Conservation (phyloP, 805 yeast genomes). For the Peterozyma xylosa region DNA sequence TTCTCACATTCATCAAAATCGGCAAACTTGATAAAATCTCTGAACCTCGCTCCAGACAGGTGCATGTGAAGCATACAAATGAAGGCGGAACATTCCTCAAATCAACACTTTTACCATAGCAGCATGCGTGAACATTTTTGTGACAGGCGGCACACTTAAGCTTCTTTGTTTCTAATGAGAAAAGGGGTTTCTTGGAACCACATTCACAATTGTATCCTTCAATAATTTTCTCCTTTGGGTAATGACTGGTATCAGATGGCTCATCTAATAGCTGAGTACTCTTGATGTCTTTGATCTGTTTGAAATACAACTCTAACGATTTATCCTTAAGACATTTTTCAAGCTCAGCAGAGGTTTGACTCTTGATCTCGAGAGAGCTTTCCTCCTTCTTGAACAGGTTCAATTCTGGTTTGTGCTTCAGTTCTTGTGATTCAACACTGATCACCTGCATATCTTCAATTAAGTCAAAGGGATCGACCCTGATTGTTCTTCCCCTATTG, state of each 20-base stretch:
- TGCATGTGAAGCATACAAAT: conserved; percentile 15
- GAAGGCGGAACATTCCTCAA: background rate
- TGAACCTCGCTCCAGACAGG: background rate
- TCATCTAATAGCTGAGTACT: conserved; percentile 8
- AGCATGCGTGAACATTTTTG: conserved; percentile 13
- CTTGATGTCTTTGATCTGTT: conserved; percentile 1
- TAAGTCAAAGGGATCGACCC: conserved; percentile 20
- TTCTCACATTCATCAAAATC: conserved; percentile 15
- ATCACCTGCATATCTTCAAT: background rate
- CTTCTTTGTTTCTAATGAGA: conserved; percentile 6
- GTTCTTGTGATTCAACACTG: background rate
- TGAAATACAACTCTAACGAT: background rate
- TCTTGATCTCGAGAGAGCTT: background rate
- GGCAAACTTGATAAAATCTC: conserved; percentile 8
- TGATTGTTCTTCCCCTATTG: conserved; percentile 24
- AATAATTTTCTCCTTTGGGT: background rate
- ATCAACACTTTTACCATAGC: conserved; percentile 12
- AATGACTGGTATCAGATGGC: background rate
- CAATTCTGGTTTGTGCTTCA: conserved; percentile 9
- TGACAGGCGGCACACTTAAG: conserved; percentile 14
- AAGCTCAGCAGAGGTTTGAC: conserved; percentile 7
- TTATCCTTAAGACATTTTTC: conserved; percentile 7
- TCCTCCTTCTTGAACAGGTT: conserved; percentile 13
- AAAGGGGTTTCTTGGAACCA: conserved; percentile 7
- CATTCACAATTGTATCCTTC: conserved; percentile 14